These are phyloP conservation scores for Mycosphaerella sp. DNA, from an alignment of 2,329 filamentous ascomycete species.

Conservation along the genomic window DNA sequence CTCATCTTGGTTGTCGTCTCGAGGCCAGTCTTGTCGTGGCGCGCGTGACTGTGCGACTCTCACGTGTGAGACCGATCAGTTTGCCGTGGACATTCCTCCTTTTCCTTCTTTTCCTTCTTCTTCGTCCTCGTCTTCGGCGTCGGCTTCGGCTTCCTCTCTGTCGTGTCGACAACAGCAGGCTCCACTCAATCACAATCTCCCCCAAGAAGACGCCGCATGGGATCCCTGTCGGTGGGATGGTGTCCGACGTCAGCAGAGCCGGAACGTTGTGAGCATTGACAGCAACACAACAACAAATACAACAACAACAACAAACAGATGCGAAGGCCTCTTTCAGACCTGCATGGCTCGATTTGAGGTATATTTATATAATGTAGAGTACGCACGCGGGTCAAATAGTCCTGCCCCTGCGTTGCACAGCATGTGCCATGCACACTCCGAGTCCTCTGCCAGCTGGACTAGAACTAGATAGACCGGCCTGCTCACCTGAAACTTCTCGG, in stretches of 20 bases:
- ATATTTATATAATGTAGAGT: too few relatives aligned
- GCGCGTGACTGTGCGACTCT: not conserved
- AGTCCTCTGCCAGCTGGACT: too few relatives aligned
- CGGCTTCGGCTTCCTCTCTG: too few relatives aligned
- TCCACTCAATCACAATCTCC: not conserved
- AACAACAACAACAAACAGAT: not conserved
- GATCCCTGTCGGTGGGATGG: conserved; percentile 5
- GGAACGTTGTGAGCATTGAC: not conserved
- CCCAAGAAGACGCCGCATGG: not conserved
- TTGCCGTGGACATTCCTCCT: not conserved
- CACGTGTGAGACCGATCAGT: not conserved
- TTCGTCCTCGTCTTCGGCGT: too few relatives aligned
- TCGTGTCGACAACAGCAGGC: not conserved
- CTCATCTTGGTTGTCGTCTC: conserved; percentile 6
- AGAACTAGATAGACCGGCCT: too few relatives aligned
- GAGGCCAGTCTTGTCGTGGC: not conserved
- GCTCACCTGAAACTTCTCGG: not conserved
- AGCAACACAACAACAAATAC: not conserved
- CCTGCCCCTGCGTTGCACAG: not conserved
- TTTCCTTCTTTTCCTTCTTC: not conserved
- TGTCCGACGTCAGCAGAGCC: not conserved
- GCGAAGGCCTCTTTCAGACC: too few relatives aligned
- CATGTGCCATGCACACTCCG: not conserved
- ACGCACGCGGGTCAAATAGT: too few relatives aligned
- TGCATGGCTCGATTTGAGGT: too few relatives aligned